Evolutionary conservation across 352 stramenopile species (phyloP).

Genomic region (Phytophthora sp.): DNA sequence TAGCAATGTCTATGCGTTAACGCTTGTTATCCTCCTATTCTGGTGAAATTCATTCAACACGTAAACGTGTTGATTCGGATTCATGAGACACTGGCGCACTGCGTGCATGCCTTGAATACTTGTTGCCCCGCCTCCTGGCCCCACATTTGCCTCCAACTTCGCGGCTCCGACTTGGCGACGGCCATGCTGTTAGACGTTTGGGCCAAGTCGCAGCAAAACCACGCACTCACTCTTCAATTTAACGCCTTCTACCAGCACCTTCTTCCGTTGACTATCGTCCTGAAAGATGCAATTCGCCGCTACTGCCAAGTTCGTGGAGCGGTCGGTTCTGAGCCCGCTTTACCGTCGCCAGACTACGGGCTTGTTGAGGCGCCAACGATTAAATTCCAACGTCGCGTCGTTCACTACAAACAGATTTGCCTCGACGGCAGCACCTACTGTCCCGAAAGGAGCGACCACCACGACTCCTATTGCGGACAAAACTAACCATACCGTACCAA

Average conservation of each 20-base stretch:
- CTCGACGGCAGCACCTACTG: neutral
- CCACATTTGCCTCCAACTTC: conserved; percentile 16
- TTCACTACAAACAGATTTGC: too few species aligned
- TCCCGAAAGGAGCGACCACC: neutral
- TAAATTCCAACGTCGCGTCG: too few species aligned
- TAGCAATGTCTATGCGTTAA: too few species aligned
- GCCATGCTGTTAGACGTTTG: too few species aligned
- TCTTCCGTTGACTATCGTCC: neutral
- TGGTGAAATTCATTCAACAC: conserved; percentile 17
- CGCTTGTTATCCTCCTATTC: conserved; percentile 12
- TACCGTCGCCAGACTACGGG: conserved; percentile 5
- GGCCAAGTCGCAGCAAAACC: too few species aligned
- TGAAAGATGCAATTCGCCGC: conserved; percentile 15
- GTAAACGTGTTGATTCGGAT: conserved; percentile 9
- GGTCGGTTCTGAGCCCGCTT: conserved; percentile 9
- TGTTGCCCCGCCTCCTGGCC: conserved; percentile 2
- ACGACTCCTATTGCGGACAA: neutral
- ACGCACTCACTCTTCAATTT: conserved; percentile 42
- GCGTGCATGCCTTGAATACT: conserved; percentile 13
- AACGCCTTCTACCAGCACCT: neutral
- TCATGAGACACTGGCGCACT: conserved; percentile 24
- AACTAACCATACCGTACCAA: neutral
- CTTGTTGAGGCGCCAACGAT: conserved; percentile 14
- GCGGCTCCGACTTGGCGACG: conserved; percentile 11
- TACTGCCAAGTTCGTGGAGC: conserved; percentile 13